phyloP scores from a whole-genome alignment of 805 yeast species.

The Wickerhamomyces sydowiorum region DNA sequence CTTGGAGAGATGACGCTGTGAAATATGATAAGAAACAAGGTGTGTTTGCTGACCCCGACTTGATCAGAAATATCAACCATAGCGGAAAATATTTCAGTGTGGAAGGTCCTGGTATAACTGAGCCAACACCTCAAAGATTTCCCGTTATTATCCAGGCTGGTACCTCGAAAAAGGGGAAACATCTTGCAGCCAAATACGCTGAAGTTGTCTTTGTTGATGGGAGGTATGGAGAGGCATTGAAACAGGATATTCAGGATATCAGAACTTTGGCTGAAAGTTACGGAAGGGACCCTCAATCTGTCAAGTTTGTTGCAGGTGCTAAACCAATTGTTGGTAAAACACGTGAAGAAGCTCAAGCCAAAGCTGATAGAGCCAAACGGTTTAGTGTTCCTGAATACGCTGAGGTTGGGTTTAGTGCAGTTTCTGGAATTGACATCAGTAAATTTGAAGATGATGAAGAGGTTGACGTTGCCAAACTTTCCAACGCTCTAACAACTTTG shows the following conservation, averaged over 20 bases:
- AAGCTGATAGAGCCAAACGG: conserved; percentile 25
- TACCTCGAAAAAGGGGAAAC: conserved; percentile 33
- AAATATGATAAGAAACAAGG: conserved; percentile 14
- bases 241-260: conserved; percentile 25
- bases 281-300: conserved; percentile 29
- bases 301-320: conserved; percentile 32
- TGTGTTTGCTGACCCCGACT: conserved; percentile 27
- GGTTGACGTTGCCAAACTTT: conserved; percentile 28
- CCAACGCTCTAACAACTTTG: conserved; percentile 12
- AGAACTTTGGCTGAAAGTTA: conserved; percentile 28
- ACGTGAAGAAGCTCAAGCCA: conserved; percentile 34
- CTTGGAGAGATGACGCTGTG: conserved; percentile 32
- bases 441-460: conserved; percentile 27
- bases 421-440: conserved; percentile 32
- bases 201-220: conserved; percentile 37
- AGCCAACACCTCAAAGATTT: conserved; percentile 38
- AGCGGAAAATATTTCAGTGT: conserved; percentile 34
- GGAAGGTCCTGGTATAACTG: conserved; percentile 36
- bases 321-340: conserved; percentile 35
- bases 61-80: conserved; percentile 32
- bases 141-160: conserved; percentile 43
- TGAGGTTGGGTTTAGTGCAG: conserved; percentile 37
- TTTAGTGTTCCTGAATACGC: conserved; percentile 38
- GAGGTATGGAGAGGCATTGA: conserved; percentile 26
- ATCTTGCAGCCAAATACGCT: conserved; percentile 38